Conservation (phyloP, 1,284 basidiomycete genomes). For the Cutaneotrichosporon sp. region DNA sequence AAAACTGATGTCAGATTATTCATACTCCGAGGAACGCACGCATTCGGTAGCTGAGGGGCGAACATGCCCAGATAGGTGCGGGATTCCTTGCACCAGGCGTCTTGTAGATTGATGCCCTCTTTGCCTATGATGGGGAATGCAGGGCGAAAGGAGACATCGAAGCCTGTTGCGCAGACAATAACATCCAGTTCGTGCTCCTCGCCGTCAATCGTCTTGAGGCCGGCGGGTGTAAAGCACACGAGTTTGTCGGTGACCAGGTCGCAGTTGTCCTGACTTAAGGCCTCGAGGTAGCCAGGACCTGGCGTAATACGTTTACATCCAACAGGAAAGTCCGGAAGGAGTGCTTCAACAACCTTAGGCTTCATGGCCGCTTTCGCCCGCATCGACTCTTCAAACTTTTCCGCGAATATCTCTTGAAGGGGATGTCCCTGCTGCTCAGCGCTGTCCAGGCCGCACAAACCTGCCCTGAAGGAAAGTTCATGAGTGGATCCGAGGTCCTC, state of each 20-base stretch:
- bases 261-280: conserved; percentile 30
- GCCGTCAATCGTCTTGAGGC: conserved; percentile 22
- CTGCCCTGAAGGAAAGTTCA: conserved; percentile 12
- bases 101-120: conserved; percentile 29
- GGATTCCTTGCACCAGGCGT: conserved; percentile 26
- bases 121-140: conserved; percentile 25
- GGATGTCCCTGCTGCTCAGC: conserved; percentile 5
- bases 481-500: conserved; percentile 11
- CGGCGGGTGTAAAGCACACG: conserved; percentile 19
- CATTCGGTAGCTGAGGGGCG: conserved; percentile 33
- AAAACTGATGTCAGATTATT: conserved; percentile 4
- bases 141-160: conserved; percentile 32
- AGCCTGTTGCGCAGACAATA: conserved; percentile 32
- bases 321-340: conserved; percentile 27
- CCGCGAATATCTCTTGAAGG: conserved; percentile 2
- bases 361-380: conserved; percentile 14
- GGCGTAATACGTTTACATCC: conserved; percentile 39
- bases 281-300: conserved; percentile 41
- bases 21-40: conserved; percentile 1
- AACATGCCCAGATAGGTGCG: conserved; percentile 33
- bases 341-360: conserved; percentile 17
- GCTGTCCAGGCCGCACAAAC: conserved; percentile 19
- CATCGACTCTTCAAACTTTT: conserved; percentile 21
- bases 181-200: conserved; percentile 29
- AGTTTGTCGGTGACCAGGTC: conserved; percentile 21